Base-by-base conservation (phyloP, 2,329 filamentous ascomycete species). In the Juglanconis juglandina region DNA sequence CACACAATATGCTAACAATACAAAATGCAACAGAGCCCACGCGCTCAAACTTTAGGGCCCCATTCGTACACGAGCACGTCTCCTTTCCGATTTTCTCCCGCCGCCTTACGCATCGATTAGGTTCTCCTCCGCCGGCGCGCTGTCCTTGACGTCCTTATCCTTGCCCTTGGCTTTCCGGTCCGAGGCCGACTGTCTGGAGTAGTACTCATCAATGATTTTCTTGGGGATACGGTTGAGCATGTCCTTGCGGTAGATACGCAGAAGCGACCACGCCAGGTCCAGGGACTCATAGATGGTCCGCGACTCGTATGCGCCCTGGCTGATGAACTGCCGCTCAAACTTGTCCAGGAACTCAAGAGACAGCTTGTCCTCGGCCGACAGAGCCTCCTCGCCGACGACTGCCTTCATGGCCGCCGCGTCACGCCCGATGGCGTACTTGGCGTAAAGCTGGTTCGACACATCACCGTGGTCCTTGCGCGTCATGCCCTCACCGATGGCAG, bases 331-430 rank as follows among this genome's bases (percentile, higher is more conserved):
- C 65, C 90, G 89, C 81, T 99, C 95, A 73, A 99, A 99, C 79
- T 98, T 98, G 73, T 98, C 94, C 69, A 99, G 80, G 82, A 99
- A 99, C 77, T 99, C 95, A 42, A 99, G 95, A 8, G 94, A 96
- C 61, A 98, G 86, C 82, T 98, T 98, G 80, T 99, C 95, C 79
- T 99, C 95, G 58, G 90, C 85, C 34, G 92, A 96, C 72, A 99
- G 78, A 39, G 95, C 95, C 76, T 99, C 95, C 79, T 99, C 96
- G 79, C 95, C 95, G 62, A 99, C 95, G 76, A 99, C 95, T 63
- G 95, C 95, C 82, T 98, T 99, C 95, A 99, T 99, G 74, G 92
- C 90, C 42, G 96, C 94, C 24, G 95, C 95, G 72, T 99, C 95
- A 84, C 94, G 93, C 73, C 95, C 95, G 73, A 99, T 98, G 76